These are phyloP conservation scores for Limonium bicolor DNA, from an alignment of 148 eudicot species.

Conservation along the genomic window DNA sequence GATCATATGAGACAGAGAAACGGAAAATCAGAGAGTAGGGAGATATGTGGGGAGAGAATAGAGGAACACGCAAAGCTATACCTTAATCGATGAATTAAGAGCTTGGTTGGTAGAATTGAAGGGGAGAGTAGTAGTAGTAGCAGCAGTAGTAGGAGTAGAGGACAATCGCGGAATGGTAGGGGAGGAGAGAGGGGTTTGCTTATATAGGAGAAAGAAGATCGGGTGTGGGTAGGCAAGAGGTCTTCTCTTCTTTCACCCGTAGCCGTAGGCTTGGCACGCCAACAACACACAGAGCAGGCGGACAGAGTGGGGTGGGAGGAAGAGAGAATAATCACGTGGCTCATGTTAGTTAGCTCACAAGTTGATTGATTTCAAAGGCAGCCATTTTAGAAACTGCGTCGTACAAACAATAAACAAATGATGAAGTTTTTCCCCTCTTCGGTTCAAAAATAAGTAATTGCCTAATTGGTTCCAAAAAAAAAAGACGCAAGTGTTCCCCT, in stretches of 20 bases:
- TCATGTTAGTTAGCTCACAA: slow-evolving; percentile 13
- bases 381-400: too few relatives aligned
- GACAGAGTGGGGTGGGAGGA: neutral
- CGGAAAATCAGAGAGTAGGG: neutral
- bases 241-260: too few relatives aligned
- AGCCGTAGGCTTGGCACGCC: slow-evolving; percentile 1
- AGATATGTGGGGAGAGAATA: too few relatives aligned
- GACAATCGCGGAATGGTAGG: slow-evolving; percentile 9
- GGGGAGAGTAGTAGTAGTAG: neutral
- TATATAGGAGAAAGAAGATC: neutral
- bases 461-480: too few relatives aligned
- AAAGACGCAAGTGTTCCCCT: too few relatives aligned
- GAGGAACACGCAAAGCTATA: neutral
- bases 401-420: too few relatives aligned
- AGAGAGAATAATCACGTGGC: slow-evolving; percentile 11
- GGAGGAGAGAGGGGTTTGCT: neutral
- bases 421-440: too few relatives aligned
- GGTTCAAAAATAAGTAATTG: too few relatives aligned
- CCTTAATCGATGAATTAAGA: slow-evolving; percentile 2
- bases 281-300: neutral
- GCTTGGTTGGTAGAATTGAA: slow-evolving; percentile 1
- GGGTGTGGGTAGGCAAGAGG: neutral
- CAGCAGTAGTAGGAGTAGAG: neutral
- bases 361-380: neutral
- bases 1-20: neutral